Evolutionary conservation across 2,329 filamentous ascomycete genomes (phyloP).

Genomic region (Magnaporthiopsis rhizophila): DNA sequence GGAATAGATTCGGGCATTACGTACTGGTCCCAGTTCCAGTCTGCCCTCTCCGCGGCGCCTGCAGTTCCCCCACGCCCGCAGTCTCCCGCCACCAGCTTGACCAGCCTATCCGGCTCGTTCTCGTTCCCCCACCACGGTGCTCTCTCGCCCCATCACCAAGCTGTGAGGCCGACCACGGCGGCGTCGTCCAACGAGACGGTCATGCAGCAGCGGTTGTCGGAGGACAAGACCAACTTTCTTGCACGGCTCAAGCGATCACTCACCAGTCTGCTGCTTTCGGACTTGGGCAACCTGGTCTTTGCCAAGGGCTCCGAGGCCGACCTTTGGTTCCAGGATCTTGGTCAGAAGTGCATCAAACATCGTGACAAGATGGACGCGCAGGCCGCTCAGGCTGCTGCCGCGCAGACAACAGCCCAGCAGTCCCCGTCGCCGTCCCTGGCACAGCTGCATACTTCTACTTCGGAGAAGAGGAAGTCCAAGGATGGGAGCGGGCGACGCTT

Average conservation of each 20-base stretch:
- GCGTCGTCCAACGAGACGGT: slow-evolving; percentile 62
- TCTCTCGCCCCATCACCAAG: slow-evolving; percentile 36
- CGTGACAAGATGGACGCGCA: slow-evolving; percentile 45
- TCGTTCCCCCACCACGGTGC: slow-evolving; percentile 31
- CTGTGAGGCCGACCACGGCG: slow-evolving; percentile 51
- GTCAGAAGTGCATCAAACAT: slow-evolving; percentile 57
- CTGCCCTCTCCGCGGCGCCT: slow-evolving; percentile 55
- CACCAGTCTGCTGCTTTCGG: slow-evolving; percentile 78
- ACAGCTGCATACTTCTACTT: slow-evolving; percentile 15
- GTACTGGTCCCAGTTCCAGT: slow-evolving; percentile 85
- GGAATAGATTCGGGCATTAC: slow-evolving; percentile 70
- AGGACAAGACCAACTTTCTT: slow-evolving; percentile 73
- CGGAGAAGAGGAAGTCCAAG: slow-evolving; percentile 34
- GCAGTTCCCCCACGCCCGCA: slow-evolving; percentile 45
- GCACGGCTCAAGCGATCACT: slow-evolving; percentile 69
- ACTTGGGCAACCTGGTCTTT: slow-evolving; percentile 80
- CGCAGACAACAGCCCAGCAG: background rate
- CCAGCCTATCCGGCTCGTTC: slow-evolving; percentile 46
- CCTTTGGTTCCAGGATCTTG: slow-evolving; percentile 67
- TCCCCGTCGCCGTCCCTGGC: background rate
- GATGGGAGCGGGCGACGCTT: slow-evolving; percentile 29
- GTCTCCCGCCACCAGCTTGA: slow-evolving; percentile 54
- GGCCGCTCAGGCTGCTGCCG: background rate
- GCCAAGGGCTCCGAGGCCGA: slow-evolving; percentile 90
- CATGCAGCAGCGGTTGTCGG: slow-evolving; percentile 50